Percentiles rank a stretch among this genome's conserved stretches.
Evolutionary conservation across 306 rosid genomes (phyloP).

Genomic region (Abrus pulchellus): DNA sequence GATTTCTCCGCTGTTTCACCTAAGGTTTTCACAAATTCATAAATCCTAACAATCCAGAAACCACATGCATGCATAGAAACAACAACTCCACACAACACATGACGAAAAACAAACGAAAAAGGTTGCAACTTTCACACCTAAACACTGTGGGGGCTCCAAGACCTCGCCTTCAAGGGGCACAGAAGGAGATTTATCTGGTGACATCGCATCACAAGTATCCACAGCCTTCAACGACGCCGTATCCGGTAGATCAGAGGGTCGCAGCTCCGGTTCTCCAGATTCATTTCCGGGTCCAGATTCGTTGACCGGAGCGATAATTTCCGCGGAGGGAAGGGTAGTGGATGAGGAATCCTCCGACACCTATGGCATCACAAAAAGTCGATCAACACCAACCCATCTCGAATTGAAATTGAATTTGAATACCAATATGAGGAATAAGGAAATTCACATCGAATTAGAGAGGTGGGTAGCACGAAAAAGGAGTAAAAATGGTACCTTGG

Average conservation of each 20-base stretch:
- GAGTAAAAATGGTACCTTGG: constrained; percentile 65
- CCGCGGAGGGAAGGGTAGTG: constrained; percentile 57
- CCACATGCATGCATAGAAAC: constrained; percentile 43
- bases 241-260: constrained; percentile 77
- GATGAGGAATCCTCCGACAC: constrained; percentile 78
- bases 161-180: constrained; percentile 60
- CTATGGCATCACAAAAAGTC: constrained; percentile 51
- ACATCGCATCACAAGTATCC: constrained; percentile 59
- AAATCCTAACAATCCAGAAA: constrained; percentile 46
- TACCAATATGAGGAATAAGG: constrained; percentile 32
- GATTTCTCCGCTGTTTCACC: constrained; percentile 69
- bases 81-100: constrained; percentile 38
- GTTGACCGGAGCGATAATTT: constrained; percentile 65
- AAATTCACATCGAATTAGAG: not conserved
- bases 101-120: constrained; percentile 11
- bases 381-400: constrained; percentile 44
- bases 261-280: constrained; percentile 63
- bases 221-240: constrained; percentile 63
- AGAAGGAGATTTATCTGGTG: constrained; percentile 60
- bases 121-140: constrained; percentile 52
- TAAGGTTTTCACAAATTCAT: constrained; percentile 45
- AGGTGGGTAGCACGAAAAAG: not conserved
- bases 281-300: constrained; percentile 70
- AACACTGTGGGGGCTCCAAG: constrained; percentile 64
- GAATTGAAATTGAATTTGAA: constrained; percentile 27